A percentile compares a stretch with the other conserved stretches of the same genome.
phyloP scores from a whole-genome alignment of 345 rosid species.

The Camelina neglecta region DNA sequence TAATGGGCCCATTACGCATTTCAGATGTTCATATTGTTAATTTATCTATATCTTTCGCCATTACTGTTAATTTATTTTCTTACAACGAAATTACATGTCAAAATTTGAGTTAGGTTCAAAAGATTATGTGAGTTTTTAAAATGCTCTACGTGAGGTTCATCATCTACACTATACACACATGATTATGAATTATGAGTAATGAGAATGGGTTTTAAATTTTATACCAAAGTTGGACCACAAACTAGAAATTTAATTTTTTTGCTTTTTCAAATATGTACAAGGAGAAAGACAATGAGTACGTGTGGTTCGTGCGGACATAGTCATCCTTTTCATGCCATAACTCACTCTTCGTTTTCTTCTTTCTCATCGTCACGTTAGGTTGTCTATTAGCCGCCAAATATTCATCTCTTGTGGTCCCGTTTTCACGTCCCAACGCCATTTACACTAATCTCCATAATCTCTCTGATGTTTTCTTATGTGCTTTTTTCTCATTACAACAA shows the following conservation, averaged over 20 bases:
- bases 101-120: no score
- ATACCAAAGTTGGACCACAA: constrained; percentile 24
- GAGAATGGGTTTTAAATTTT: background rate
- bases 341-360: constrained; percentile 19
- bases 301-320: constrained; percentile 34
- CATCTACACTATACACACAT: background rate
- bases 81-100: background rate
- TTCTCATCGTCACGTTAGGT: constrained; percentile 39
- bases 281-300: constrained; percentile 26
- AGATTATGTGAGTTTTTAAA: background rate
- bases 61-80: background rate
- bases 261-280: no score
- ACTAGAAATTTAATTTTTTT: no score
- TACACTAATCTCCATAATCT: constrained; percentile 24
- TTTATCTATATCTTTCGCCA: background rate
- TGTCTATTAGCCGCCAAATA: constrained; percentile 44
- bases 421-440: constrained; percentile 41
- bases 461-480: background rate
- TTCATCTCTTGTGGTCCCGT: constrained; percentile 40
- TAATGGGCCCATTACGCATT: background rate
- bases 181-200: background rate
- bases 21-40: background rate
- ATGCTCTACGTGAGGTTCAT: background rate
- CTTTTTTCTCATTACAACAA: constrained; percentile 26
- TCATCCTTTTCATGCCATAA: constrained; percentile 41